These are phyloP conservation scores for Exophiala sp. DNA, from an alignment of 2,329 filamentous ascomycete genomes.

Conservation along the genomic window DNA sequence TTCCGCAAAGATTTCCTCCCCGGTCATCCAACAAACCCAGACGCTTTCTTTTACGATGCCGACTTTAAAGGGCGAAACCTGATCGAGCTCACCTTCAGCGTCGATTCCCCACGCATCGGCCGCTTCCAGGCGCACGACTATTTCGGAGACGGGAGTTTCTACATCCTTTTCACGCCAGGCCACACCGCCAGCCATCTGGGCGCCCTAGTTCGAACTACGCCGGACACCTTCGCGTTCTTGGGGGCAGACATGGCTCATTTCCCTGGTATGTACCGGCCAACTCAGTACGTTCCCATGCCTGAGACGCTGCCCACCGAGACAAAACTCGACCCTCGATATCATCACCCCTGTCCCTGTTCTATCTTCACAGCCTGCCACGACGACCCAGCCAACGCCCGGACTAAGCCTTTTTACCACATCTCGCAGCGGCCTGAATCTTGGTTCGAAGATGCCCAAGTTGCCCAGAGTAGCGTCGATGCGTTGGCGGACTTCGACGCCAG, in stretches of 20 bases:
- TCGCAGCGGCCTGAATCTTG: background rate
- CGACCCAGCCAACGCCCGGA: constrained; percentile 14
- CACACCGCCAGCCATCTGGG: constrained; percentile 29
- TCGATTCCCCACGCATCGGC: constrained; percentile 40
- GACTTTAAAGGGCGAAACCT: constrained; percentile 33
- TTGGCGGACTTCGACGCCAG: constrained; percentile 28
- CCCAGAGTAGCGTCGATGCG: constrained; percentile 25
- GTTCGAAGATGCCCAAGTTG: constrained; percentile 18
- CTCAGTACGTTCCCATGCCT: constrained; percentile 29
- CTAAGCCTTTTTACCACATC: constrained; percentile 24
- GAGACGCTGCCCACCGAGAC: constrained; percentile 11
- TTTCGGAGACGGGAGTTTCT: constrained; percentile 56
- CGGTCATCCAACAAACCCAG: constrained; percentile 43
- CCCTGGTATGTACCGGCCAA: constrained; percentile 30
- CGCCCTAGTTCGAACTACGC: constrained; percentile 26
- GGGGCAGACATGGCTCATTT: constrained; percentile 16
- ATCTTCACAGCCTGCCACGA: constrained; percentile 15
- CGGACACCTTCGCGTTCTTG: constrained; percentile 21
- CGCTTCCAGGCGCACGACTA: constrained; percentile 41
- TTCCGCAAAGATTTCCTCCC: constrained; percentile 48
- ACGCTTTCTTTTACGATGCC: constrained; percentile 36
- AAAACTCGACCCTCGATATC: background rate
- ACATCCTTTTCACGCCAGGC: constrained; percentile 46
- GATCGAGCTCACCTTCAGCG: constrained; percentile 28
- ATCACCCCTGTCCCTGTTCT: constrained; percentile 27